Base-by-base conservation (phyloP, 2,329 filamentous ascomycete genomes). In the Talaromyces sp. region DNA sequence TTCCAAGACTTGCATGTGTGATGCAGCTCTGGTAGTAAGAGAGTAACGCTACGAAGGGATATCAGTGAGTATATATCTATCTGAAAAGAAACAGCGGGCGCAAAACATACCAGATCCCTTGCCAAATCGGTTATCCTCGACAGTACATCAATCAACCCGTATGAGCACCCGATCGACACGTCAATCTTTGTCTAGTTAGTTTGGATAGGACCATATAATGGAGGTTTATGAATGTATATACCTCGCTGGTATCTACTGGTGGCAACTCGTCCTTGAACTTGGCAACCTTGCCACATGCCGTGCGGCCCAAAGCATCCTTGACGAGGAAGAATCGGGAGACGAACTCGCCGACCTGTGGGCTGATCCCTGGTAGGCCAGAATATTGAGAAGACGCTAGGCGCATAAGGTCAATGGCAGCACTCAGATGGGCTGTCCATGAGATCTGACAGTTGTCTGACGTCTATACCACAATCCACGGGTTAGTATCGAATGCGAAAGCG, bases 271-370 rank as follows among this genome's bases (percentile, higher is more conserved):
- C 56, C 57, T 63, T 63, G 2, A 64, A 40, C 34, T 63, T 63
- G 23, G 63, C 63, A 16, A 62, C 61, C 42, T 62, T 64, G 16
- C 57, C 57, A n/a, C 63, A 64, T 5, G 63, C 63, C 36, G 63
- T 59, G n/a, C 63, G 61, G 33, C 63, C 63, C 16, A 64, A 40
- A 18, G 63, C 63, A 56, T 64, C 63, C 36, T 62, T 64, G 31
- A 64, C 63, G 28, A 64, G 63, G 40, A 64, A 64, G 23, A 63
- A 64, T 30, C 57, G 62, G 2, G 63, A 61, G 5, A 64, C 63
- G 5, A 64, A 64, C 28, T 60, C 34, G 10, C 31, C 60, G 1
- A 64, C 63, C 30, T 56, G 57, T 5, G 63, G 61, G 14, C 31
- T 56, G 12, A 64, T 59, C 14, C 27, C 31, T 31, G 31, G 18